These are phyloP conservation scores for Candida wancherniae DNA, from an alignment of 805 yeast genomes.

Conservation along the genomic window DNA sequence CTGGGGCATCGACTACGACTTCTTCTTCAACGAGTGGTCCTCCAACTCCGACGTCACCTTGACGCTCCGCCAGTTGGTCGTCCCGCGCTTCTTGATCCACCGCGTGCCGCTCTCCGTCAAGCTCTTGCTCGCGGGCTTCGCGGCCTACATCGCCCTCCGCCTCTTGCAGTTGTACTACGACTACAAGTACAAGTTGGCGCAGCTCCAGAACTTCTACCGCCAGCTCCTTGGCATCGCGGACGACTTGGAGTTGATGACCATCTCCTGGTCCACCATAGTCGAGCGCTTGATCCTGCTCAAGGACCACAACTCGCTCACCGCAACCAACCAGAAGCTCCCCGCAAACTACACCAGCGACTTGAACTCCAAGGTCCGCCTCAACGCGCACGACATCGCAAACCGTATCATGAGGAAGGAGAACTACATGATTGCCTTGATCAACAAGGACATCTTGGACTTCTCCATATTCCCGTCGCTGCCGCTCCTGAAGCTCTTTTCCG, in stretches of 20 bases:
- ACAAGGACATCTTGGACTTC: slow-evolving; percentile 67
- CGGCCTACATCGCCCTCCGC: slow-evolving; percentile 48
- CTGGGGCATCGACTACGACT: slow-evolving; percentile 68
- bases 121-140: slow-evolving; percentile 58
- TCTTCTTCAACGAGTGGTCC: slow-evolving; percentile 25
- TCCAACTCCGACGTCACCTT: slow-evolving; percentile 16
- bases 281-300: slow-evolving; percentile 67
- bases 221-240: slow-evolving; percentile 68
- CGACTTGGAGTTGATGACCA: slow-evolving; percentile 77
- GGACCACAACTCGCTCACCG: slow-evolving; percentile 72
- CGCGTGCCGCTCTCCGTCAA: slow-evolving; percentile 45
- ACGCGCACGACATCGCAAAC: slow-evolving; percentile 93
- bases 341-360: slow-evolving; percentile 43
- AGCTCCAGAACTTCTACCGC: slow-evolving; percentile 71
- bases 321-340: slow-evolving; percentile 25
- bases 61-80: slow-evolving; percentile 32
- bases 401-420: slow-evolving; percentile 94
- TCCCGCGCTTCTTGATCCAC: slow-evolving; percentile 42
- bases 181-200: slow-evolving; percentile 56
- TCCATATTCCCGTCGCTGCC: slow-evolving; percentile 36
- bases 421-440: slow-evolving; percentile 84
- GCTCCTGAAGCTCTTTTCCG: slow-evolving; percentile 17
- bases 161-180: slow-evolving; percentile 55
- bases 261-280: slow-evolving; percentile 87
- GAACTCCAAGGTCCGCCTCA: slow-evolving; percentile 68